These are phyloP conservation scores for Hemisphaericaspora xylanilytica DNA, from an alignment of 1,139 yeast species.

Conservation along the genomic window DNA sequence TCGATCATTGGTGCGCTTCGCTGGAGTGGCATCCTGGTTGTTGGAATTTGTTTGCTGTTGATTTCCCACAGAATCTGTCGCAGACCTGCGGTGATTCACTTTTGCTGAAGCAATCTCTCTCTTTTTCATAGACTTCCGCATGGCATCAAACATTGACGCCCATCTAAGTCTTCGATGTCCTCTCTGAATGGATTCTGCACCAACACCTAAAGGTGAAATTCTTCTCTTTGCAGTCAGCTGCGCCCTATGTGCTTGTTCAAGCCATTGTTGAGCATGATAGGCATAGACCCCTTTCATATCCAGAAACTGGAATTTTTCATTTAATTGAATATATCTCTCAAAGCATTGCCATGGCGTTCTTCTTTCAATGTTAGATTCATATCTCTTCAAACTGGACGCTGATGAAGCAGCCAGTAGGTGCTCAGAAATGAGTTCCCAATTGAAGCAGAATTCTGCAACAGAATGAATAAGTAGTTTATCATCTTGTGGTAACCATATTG, in stretches of 20 bases:
- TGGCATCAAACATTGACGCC: slow-evolving; percentile 97
- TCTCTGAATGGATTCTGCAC: slow-evolving; percentile 85
- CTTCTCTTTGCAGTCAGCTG: slow-evolving; percentile 86
- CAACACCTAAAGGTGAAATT: slow-evolving; percentile 88
- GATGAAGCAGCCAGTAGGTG: slow-evolving; percentile 57
- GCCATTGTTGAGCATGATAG: slow-evolving; percentile 82
- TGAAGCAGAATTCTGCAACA: slow-evolving; percentile 84
- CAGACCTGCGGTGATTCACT: slow-evolving; percentile 28
- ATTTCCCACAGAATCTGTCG: slow-evolving; percentile 15
- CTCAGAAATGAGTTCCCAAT: slow-evolving; percentile 90
- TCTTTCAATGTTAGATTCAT: slow-evolving; percentile 84
- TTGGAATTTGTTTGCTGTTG: slow-evolving; percentile 10
- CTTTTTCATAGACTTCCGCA: slow-evolving; percentile 84
- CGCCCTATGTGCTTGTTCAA: slow-evolving; percentile 85
- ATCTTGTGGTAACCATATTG: slow-evolving; percentile 95
- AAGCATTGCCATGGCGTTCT: slow-evolving; percentile 99
- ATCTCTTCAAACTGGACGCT: slow-evolving; percentile 58
- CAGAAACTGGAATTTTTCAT: slow-evolving; percentile 78
- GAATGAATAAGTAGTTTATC: slow-evolving; percentile 76
- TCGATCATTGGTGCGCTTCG: slow-evolving; percentile 27
- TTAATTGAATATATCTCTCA: slow-evolving; percentile 90
- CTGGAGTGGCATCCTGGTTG: slow-evolving; percentile 4
- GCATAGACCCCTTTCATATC: slow-evolving; percentile 91
- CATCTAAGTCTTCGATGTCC: slow-evolving; percentile 84
- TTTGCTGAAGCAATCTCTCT: slow-evolving; percentile 57